Base-by-base conservation (phyloP, 805 yeast genomes). In the Henningerozyma blattae region DNA sequence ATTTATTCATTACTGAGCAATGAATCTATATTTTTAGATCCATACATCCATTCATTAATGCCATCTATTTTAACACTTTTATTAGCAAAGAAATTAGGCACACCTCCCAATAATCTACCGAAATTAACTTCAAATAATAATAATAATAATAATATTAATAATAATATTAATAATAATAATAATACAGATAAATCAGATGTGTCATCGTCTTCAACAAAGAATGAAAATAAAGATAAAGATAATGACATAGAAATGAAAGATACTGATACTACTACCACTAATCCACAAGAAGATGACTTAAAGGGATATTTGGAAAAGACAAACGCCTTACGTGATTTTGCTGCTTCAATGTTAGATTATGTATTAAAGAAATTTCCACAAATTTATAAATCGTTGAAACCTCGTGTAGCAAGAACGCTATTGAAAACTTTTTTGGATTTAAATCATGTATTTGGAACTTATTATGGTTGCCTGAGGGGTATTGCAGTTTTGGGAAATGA, bases 31-130 rank as follows among this genome's bases (percentile, higher is more conserved):
- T 89, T 86, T 47, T 67, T 89, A 39, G 96, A 89, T 45, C 98
- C 97, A 9, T 89, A 89, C 50, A 85, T 91, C 30, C 98, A 93
- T 61, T 89, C 95, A 1, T 63, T 91, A 45, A 85, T 91, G 83
- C 98, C 99, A n/a, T 84, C 95, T 40, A 78, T 91, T 22, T 66
- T 91, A 44, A 91, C 99, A 0, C 66, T 89, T 15, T 67, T 91
- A 29, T 67, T 91, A 32, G 96, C 97, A 2, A 86, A 86, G 49
- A 73, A 83, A 40, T 70, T 89, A n/a, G 96, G 96, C 3, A 51
- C 56, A 30, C 37, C 60, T 4, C 64, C 59, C 43, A 65, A 31
- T 19, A 50, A 41, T 34, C n/a, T n/a, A n/a, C n/a, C n/a, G 33
- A 37, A 3, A 22, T n/a, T n/a, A n/a, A n/a, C n/a, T n/a, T n/a